Conservation (phyloP, 768 basidiomycete species). For the Leucocoprinus sp. region DNA sequence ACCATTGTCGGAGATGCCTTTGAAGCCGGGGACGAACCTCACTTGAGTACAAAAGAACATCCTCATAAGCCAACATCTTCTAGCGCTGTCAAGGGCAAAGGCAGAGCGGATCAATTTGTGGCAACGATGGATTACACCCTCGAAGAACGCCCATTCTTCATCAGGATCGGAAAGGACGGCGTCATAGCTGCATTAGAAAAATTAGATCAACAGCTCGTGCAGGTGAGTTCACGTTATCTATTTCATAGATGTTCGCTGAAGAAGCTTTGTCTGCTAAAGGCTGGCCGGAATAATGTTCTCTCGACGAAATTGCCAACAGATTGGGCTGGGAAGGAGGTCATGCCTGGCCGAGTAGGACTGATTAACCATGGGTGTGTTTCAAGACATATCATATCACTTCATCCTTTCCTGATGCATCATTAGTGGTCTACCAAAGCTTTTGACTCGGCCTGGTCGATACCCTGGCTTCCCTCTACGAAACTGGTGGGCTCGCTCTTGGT, state of each 20-base stretch:
- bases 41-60: constrained; percentile 6
- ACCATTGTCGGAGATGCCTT: constrained; percentile 36
- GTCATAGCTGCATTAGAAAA: constrained; percentile 61
- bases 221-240: constrained; percentile 25
- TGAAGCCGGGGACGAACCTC: constrained; percentile 18
- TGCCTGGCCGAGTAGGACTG: constrained; percentile 64
- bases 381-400: not conserved
- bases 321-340: constrained; percentile 67
- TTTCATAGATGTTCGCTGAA: not conserved
- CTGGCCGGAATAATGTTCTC: constrained; percentile 47
- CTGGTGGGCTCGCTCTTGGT: constrained; percentile 79
- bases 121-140: constrained; percentile 40
- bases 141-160: constrained; percentile 61
- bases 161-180: constrained; percentile 60
- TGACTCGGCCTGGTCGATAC: constrained; percentile 71
- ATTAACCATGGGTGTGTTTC: constrained; percentile 55
- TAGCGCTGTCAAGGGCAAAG: constrained; percentile 8
- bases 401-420: not conserved
- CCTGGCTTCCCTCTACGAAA: constrained; percentile 69
- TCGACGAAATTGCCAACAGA: constrained; percentile 62
- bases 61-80: constrained; percentile 5
- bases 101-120: constrained; percentile 30
- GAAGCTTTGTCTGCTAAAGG: constrained; percentile 31
- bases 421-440: constrained; percentile 68
- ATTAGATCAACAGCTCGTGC: constrained; percentile 53